Base-by-base conservation (phyloP, 352 stramenopile genomes). In the Lagenidium sp. region DNA sequence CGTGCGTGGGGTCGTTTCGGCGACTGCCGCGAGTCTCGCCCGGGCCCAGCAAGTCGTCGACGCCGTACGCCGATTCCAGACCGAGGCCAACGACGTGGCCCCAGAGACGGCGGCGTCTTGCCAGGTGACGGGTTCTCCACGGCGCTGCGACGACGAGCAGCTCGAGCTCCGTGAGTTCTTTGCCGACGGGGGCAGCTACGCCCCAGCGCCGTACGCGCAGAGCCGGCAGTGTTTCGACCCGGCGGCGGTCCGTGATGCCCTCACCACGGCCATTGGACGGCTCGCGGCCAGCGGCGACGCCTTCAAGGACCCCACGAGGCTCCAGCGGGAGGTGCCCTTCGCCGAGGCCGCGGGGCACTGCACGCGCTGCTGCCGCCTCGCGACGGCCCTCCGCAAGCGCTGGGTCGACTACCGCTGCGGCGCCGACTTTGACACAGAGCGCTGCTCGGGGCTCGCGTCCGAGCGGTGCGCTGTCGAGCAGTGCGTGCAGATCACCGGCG, bases 131-230 rank as follows among this genome's bases (percentile, higher is more conserved):
- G 11, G 24, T n/a, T 78, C 65, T 13, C 68, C 68, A 0, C 25
- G 25, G 8, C 56, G 41, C 28, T 65, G 68, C 28, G 28, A 32
- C 44, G 60, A 42, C 24, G 67, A 73, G 15, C 10, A 37, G 4
- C 34, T 23, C 29, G 53, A 20, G 32, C 44, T 2, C 7, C 44
- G 52, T 8, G 49, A 72, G 26, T 78, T 78, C 28, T 74, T 73
- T 23, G 43, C 61, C 1, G 30, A 19, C 2, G 23, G 39, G 1
- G 61, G 65, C 40, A 34, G n/a, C 7, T 10, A 49, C 25, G 28
- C 15, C 10, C n/a, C 3, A 39, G 11, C 11, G 34, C n/a, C n/a
- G n/a, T 32, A 13, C 28, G 28, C 28, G 28, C 28, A 15, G 8
- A 15, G 28, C 28, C 28, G 28, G 8, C 8, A 32, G 8, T 32